Base-by-base conservation (phyloP, 2,329 filamentous ascomycete genomes). In the Neonectria magnoliae region DNA sequence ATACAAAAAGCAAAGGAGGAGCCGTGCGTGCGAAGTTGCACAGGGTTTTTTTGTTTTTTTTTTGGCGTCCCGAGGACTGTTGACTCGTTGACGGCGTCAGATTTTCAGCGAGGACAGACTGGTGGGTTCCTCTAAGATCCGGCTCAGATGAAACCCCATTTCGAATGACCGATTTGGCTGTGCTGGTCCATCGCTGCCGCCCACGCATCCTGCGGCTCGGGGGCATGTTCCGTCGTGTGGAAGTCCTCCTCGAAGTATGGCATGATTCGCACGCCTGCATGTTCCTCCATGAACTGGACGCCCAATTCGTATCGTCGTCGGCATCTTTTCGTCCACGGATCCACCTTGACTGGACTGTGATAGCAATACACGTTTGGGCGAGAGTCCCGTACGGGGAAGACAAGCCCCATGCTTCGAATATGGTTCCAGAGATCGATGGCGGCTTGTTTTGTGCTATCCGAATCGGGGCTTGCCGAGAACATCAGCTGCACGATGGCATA, bases 211-310 rank as follows among this genome's bases (percentile, higher is more conserved):
- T 78, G 76, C 5, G 77, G 63, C 54, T 81, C 79, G 7, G 73
- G 72, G 4, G 76, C 79, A 59, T 83, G 81, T 48, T 80, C 75
- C 8, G 75, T 73, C 3, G 76, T 79, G 50, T 83, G 81, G 67
- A 81, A 81, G 57, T 83, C 80, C 61, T 82, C 81, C 50, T 82
- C 81, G 62, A 81, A 83, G 63, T 83, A 82, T 3, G 79, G 75
- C 11, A 78, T 68, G 9, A 82, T 68, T 56, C 75, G 78, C 44
- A 82, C 76, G 9, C 77, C 78, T 13, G 77, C 75, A 53, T 81
- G 78, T 57, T 79, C 73, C 58, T 81, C 75, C 27, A 83, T 67
- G 27, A 83, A 76, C 42, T 76, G 71, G 9, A 78, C 73, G 3
- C 78, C 76, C 4, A 76, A 71, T 14, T 81, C 78, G 67, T 83